Evolutionary conservation across 1,139 yeast species (phyloP).

Genomic region (Williopsis jadinii): DNA sequence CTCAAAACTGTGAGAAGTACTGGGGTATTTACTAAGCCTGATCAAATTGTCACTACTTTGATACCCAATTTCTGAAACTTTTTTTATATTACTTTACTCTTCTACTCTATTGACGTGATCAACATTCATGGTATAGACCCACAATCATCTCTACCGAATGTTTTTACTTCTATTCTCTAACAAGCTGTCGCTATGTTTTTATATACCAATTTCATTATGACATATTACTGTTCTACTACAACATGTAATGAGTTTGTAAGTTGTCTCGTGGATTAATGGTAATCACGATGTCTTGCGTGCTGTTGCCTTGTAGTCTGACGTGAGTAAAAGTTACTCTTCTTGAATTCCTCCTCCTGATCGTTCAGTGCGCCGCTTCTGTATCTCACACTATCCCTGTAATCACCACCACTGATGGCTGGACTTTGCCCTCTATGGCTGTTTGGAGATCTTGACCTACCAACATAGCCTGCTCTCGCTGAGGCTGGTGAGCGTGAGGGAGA

Average conservation of each 20-base stretch:
- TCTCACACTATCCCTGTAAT: neutral
- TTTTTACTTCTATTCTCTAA: too few relatives aligned
- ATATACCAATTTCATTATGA: too few relatives aligned
- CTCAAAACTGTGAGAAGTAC: conserved; percentile 59
- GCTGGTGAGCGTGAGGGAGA: conserved; percentile 1
- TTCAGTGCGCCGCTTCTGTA: conserved; percentile 2
- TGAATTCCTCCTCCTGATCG: conserved; percentile 4
- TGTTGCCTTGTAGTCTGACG: too few relatives aligned
- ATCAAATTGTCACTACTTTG: neutral
- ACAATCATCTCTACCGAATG: too few relatives aligned
- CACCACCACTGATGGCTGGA: neutral
- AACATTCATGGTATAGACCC: too few relatives aligned
- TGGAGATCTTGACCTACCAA: conserved; percentile 5
- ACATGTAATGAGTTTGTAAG: neutral
- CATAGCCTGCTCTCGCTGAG: too few relatives aligned
- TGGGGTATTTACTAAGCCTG: conserved; percentile 48
- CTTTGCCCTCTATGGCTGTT: neutral
- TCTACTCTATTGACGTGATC: too few relatives aligned
- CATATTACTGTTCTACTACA: too few relatives aligned
- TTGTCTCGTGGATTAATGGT: neutral
- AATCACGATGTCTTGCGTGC: too few relatives aligned
- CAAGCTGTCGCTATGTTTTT: too few relatives aligned
- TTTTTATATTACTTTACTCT: neutral
- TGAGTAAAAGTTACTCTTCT: conserved; percentile 1
- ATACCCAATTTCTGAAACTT: neutral